Base-by-base conservation (phyloP, 2,329 filamentous ascomycete genomes). In the Aspergillus jensenii region DNA sequence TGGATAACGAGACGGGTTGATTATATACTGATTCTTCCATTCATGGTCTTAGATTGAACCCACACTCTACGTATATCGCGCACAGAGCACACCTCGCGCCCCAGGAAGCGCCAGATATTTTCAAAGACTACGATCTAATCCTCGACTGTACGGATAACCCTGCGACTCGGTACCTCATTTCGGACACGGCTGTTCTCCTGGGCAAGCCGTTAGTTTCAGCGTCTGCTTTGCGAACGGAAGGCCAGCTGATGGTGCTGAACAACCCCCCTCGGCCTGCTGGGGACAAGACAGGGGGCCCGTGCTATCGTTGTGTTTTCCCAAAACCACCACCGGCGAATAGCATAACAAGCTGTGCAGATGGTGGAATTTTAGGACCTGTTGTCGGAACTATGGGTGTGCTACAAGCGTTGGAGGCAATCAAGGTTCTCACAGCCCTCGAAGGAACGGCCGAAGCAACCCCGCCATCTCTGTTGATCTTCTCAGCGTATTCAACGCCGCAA, bases 61-160 rank as follows among this genome's bases (percentile, higher is more conserved):
- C 90, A 0, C 80, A 84, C 12, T 79, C 90, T 17, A 82, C 73
- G 1, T 92, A 91, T 68, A 73, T 84, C 17, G 75, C 86, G 0
- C 82, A 96, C 68, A 72, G 75, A 9, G 79, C 81, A 14, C 87
- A 90, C 62, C 82, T 97, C 14, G 86, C 84, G 0, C 82, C 91
- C 0, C 77, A 85, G 58, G 90, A 89, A 52, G 90, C 91, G 0
- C 76, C 85, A 6, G 73, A 79, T 0, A 86, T 91, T 41, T 84
- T 96, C 56, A 76, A 79, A 0, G 67, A 79, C 4, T 98, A 96
- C 70, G 91, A 96, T 67, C 66, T 97, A 1, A 86, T 98, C 2
- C 85, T 99, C 12, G 95, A 99, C 74, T 99, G 95, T 73, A 98
- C 93, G 9, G 95, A 99, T 74, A 92, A 93, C 63, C 93, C 95